Evolutionary conservation across 2,329 filamentous ascomycete species (phyloP).

Genomic region (Hirsutella minnesotensis): DNA sequence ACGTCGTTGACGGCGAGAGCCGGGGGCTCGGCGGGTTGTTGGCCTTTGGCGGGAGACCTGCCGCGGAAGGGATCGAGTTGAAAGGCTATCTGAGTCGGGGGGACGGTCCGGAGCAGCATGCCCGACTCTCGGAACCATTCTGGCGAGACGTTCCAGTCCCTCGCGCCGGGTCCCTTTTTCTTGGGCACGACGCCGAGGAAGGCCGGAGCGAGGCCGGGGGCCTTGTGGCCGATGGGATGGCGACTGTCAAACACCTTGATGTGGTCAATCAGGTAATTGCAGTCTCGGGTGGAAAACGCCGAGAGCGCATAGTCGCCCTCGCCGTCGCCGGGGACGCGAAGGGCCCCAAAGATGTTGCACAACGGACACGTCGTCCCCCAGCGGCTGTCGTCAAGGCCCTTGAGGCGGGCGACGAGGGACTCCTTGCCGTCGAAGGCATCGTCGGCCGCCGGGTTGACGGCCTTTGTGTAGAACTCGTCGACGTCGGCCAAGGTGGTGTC

Average conservation of each 20-base stretch:
- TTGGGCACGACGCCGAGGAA: slow-evolving; percentile 21
- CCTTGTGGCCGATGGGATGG: slow-evolving; percentile 16
- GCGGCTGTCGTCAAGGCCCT: slow-evolving; percentile 18
- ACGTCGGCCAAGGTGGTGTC: slow-evolving; percentile 20
- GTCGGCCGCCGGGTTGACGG: slow-evolving; percentile 15
- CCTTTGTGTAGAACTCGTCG: slow-evolving; percentile 16
- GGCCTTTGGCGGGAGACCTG: slow-evolving; percentile 6
- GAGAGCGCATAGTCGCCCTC: slow-evolving; percentile 18
- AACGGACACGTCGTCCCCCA: slow-evolving; percentile 21
- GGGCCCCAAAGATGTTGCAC: slow-evolving; percentile 21
- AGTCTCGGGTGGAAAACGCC: slow-evolving; percentile 21
- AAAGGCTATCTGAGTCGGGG: slow-evolving; percentile 12
- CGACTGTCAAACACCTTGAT: slow-evolving; percentile 18
- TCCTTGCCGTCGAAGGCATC: slow-evolving; percentile 20
- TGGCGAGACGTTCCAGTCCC: slow-evolving; percentile 17
- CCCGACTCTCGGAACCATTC: slow-evolving; percentile 21
- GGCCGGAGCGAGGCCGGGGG: slow-evolving; percentile 16
- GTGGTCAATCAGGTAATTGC: slow-evolving; percentile 20
- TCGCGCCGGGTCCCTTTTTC: slow-evolving; percentile 15
- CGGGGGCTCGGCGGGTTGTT: slow-evolving; percentile 3
- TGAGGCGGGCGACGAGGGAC: slow-evolving; percentile 15
- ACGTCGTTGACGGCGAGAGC: slow-evolving; percentile 2
- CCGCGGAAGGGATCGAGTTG: slow-evolving; percentile 9
- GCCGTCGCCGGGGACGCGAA: slow-evolving; percentile 19
- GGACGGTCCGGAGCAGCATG: slow-evolving; percentile 18